Evolutionary conservation across 495 filamentous ascomycete genomes (phyloP), one percentile per base, ranked within the genome.

Genomic region (Aspergillus nanangensis): DNA sequence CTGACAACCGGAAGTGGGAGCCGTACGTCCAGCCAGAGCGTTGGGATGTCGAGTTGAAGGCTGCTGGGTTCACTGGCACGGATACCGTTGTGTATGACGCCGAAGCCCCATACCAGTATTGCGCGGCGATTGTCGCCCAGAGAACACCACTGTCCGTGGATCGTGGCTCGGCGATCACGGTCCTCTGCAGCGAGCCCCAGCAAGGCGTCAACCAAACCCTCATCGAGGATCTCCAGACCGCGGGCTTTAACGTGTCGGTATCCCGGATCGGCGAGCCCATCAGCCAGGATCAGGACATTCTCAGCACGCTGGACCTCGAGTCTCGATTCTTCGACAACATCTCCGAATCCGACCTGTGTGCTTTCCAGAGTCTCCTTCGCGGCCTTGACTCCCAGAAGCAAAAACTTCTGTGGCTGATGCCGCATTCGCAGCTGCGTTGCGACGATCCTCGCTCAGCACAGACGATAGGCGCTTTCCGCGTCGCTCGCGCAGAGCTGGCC

Each of bases 321-420:
- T 37, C 51, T 2, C 56, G 58, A 0, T 65, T 68, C 23, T 58
- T 74, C 17, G 33, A 66, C 5, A 35, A 54, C 7, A 47, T 64
- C 0, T 20, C 46, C 8, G 29, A 44, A 14, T 19, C 50, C 8
- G 33, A 42, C 0, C 58, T 61, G 22, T 17, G n/a, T n/a, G n/a
- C n/a, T n/a, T n/a, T n/a, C n/a, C n/a, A n/a, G n/a, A n/a, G 19
- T 0, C 8, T 9, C 1, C 62, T 71, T 36, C 46, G 60, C 33
- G 18, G 23, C 5, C 31, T 24, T 13, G 25, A 17, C 11, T n/a
- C n/a, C n/a, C 20, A 33, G 11, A 20, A 34, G 10, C 34, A 31
- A 2, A 8, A n/a, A n/a, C n/a, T 67, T 8, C 27, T 79, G 0
- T 79, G 75, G 77, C 13, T 77, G 8, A 77, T 72, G 2, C 39